Percentiles rank a stretch among this genome's conserved stretches.
These are phyloP conservation scores for Beauveria sp. DNA, from an alignment of 2,329 filamentous ascomycete species.

Conservation along the genomic window DNA sequence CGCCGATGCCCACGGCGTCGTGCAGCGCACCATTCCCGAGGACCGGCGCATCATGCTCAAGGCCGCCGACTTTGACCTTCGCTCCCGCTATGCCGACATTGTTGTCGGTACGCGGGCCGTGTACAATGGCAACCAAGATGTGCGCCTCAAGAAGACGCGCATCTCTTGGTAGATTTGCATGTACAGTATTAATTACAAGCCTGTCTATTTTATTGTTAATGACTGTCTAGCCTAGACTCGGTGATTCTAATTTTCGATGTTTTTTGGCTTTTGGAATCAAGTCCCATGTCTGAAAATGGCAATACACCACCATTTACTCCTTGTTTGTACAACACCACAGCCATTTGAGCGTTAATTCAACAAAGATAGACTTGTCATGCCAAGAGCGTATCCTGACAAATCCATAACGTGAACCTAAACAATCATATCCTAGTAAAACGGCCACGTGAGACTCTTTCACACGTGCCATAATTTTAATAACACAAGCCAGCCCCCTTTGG, in stretches of 20 bases:
- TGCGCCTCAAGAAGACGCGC: slow-evolving; percentile 37
- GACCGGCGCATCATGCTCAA: slow-evolving; percentile 49
- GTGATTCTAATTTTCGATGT: too few species aligned
- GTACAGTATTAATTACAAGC: not conserved
- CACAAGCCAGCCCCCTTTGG: not conserved
- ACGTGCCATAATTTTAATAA: not conserved
- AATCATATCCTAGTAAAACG: not conserved
- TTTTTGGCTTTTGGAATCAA: not conserved
- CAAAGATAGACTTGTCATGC: not conserved
- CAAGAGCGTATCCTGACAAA: not conserved
- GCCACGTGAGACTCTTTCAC: not conserved
- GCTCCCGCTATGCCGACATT: slow-evolving; percentile 40
- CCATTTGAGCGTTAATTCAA: not conserved
- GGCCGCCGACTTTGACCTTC: slow-evolving; percentile 49
- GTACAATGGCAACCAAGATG: slow-evolving; percentile 37
- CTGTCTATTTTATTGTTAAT: not conserved
- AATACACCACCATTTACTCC: too few species aligned
- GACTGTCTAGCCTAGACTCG: not conserved
- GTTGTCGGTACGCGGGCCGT: slow-evolving; percentile 47
- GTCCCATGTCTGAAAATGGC: not conserved
- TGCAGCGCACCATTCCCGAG: slow-evolving; percentile 34
- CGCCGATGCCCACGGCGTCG: not conserved
- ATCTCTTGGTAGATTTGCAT: slow-evolving; percentile 37
- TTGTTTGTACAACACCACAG: not conserved
- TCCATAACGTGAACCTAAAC: not conserved